These are phyloP conservation scores for Didymella pinodella DNA, from an alignment of 2,329 filamentous ascomycete genomes.

Conservation along the genomic window DNA sequence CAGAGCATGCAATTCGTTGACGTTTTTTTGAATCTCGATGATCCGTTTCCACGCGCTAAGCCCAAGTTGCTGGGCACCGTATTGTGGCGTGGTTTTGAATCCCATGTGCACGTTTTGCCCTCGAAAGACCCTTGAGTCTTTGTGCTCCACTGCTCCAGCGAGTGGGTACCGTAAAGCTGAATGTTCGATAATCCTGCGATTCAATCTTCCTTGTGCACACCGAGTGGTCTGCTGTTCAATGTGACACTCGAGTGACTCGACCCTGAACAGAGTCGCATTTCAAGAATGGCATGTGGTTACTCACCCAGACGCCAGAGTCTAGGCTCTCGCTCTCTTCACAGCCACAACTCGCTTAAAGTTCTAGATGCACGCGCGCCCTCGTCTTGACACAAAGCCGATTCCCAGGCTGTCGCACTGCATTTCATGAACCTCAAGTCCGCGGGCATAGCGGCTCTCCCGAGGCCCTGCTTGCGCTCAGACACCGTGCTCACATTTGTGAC, in stretches of 20 bases:
- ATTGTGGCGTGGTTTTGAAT: background rate
- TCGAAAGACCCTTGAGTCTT: background rate
- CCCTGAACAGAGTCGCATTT: background rate
- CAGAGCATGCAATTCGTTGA: background rate
- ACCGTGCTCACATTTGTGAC: conserved; percentile 1
- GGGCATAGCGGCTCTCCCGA: conserved; percentile 1
- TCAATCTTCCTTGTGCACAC: background rate
- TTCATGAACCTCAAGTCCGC: background rate
- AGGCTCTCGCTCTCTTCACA: background rate
- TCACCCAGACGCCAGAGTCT: conserved; percentile 7
- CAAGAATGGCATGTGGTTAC: conserved; percentile 11
- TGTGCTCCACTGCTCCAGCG: background rate
- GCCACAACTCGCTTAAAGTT: conserved; percentile 1
- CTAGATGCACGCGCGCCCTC: conserved; percentile 14
- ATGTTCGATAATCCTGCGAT: background rate
- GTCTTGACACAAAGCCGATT: background rate
- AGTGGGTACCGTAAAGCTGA: background rate
- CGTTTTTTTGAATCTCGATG: background rate
- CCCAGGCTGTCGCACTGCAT: background rate
- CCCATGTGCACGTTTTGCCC: conserved; percentile 1
- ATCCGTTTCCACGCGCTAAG: background rate
- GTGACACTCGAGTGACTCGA: background rate
- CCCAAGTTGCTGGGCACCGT: background rate
- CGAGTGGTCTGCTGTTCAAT: background rate
- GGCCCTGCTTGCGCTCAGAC: background rate